These are phyloP conservation scores for Spinacia oleracea DNA, from an alignment of 179 eudicot genomes.

Conservation along the genomic window DNA sequence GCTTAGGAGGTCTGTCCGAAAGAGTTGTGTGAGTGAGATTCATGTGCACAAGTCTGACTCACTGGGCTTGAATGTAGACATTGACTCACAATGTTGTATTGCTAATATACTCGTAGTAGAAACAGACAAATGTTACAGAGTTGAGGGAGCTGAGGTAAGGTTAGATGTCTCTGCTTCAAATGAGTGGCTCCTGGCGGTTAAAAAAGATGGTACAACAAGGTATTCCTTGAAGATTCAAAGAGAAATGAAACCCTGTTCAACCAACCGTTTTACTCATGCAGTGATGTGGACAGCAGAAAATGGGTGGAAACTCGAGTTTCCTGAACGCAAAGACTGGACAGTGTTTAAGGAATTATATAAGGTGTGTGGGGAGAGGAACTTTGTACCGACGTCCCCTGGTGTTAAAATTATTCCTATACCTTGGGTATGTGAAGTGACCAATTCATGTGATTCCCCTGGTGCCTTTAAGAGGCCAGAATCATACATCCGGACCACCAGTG, in stretches of 20 bases:
- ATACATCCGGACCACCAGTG: constrained; percentile 58
- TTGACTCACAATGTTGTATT: constrained; percentile 49
- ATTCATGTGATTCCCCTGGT: constrained; percentile 25
- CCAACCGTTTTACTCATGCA: constrained; percentile 68
- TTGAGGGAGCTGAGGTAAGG: constrained; percentile 51
- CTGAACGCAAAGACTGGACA: constrained; percentile 68
- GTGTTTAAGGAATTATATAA: constrained; percentile 74
- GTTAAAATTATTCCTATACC: constrained; percentile 72
- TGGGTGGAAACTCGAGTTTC: constrained; percentile 85
- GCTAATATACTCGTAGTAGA: constrained; percentile 68
- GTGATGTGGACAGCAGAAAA: constrained; percentile 63
- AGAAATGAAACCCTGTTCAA: constrained; percentile 56
- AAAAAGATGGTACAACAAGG: constrained; percentile 46
- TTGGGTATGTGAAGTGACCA: constrained; percentile 56
- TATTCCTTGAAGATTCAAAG: constrained; percentile 42
- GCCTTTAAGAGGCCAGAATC: constrained; percentile 55
- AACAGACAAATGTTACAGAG: constrained; percentile 68
- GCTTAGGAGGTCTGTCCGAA: constrained; percentile 38
- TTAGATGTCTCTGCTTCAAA: constrained; percentile 52
- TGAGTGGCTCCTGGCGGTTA: constrained; percentile 69
- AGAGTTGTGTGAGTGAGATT: constrained; percentile 25
- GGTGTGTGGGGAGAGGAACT: constrained; percentile 64
- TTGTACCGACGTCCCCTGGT: constrained; percentile 37
- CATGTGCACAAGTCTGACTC: constrained; percentile 35
- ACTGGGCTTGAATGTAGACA: constrained; percentile 38